Conservation (phyloP, 2,329 filamentous ascomycete genomes). For the Penicillium sp. region DNA sequence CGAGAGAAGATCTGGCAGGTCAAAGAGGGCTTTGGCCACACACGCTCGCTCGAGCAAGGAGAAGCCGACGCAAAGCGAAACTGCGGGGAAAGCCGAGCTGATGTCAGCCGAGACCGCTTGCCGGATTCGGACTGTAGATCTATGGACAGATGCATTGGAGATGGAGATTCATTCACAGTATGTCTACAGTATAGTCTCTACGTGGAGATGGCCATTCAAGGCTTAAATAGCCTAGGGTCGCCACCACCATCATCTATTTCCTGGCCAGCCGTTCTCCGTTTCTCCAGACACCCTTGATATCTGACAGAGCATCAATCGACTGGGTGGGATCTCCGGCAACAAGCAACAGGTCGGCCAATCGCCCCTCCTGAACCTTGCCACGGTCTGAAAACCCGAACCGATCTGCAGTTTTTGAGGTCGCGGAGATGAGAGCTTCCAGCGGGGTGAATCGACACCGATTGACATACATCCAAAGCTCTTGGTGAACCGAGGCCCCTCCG, state of each 20-base stretch:
- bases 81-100: constrained; percentile 32
- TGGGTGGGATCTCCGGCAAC: constrained; percentile 4
- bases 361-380: constrained; percentile 8
- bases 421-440: constrained; percentile 9
- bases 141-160: too few species aligned
- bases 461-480: constrained; percentile 9
- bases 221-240: too few species aligned
- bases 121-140: constrained; percentile 1
- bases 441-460: constrained; percentile 10
- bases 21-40: constrained; percentile 4
- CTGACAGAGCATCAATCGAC: constrained; percentile 6
- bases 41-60: constrained; percentile 15
- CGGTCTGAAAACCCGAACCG: constrained; percentile 6
- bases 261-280: constrained; percentile 4
- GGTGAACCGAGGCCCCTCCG: constrained; percentile 1
- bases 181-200: too few species aligned
- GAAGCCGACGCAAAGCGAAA: constrained; percentile 40
- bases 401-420: constrained; percentile 7
- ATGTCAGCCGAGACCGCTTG: constrained; percentile 2
- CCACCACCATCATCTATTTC: too few species aligned
- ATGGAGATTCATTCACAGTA: too few species aligned
- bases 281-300: constrained; percentile 10
- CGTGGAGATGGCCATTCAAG: too few species aligned
- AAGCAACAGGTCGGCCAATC: constrained; percentile 7
- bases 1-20: constrained; percentile 6